Conservation (phyloP, 2,329 filamentous ascomycete species). For the Paraconiothyrium sp. region DNA sequence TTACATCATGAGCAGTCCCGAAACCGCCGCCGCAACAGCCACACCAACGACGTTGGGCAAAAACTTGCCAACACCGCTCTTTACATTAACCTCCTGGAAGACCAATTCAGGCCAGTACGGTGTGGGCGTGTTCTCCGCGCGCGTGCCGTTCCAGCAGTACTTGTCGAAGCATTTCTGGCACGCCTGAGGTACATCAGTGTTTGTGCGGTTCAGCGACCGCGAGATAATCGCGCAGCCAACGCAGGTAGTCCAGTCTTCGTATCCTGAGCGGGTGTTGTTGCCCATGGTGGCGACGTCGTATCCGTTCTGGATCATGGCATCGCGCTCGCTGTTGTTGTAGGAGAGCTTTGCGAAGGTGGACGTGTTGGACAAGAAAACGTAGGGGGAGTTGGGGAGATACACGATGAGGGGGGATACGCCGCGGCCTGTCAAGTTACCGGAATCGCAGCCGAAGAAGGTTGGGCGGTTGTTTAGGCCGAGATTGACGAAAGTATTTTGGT, state of each 20-base stretch:
- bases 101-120: constrained; percentile 41
- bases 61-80: constrained; percentile 35
- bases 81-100: constrained; percentile 28
- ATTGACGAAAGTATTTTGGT: constrained; percentile 80
- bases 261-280: constrained; percentile 79
- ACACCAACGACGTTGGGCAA: constrained; percentile 34
- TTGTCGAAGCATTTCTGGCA: constrained; percentile 79
- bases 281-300: constrained; percentile 83
- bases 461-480: constrained; percentile 77
- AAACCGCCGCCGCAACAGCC: constrained; percentile 29
- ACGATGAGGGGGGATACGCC: constrained; percentile 74
- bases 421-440: constrained; percentile 66
- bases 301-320: constrained; percentile 86
- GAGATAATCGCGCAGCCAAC: constrained; percentile 86
- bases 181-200: constrained; percentile 71
- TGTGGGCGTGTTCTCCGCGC: constrained; percentile 48
- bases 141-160: constrained; percentile 95
- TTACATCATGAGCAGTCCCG: constrained; percentile 20
- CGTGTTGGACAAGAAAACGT: constrained; percentile 78
- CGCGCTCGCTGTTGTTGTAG: constrained; percentile 73
- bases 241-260: constrained; percentile 79
- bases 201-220: constrained; percentile 76
- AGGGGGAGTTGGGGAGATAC: constrained; percentile 88
- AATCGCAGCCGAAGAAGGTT: constrained; percentile 83
- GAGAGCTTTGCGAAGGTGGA: constrained; percentile 74